A percentile compares a stretch with the other conserved stretches of the same genome.
Conservation (phyloP, 495 filamentous ascomycete genomes). For the Neurospora sp. region DNA sequence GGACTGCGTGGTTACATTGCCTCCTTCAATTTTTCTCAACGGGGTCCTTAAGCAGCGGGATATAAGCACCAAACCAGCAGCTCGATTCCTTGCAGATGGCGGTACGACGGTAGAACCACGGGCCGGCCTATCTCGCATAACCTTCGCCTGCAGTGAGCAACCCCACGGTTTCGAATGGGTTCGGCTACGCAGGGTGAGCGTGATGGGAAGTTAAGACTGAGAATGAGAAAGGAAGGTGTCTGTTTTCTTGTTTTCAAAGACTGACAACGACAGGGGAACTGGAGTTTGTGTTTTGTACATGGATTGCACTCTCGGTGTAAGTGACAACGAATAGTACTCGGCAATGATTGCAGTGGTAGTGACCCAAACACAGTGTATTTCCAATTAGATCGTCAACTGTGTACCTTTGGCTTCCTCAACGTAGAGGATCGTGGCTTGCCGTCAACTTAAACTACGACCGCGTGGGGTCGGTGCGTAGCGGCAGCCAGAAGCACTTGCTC, state of each 20-base stretch:
- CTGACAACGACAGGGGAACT: background rate
- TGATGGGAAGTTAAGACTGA: background rate
- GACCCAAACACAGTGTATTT: background rate
- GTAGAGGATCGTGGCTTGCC: conserved; percentile 6
- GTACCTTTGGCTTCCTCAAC: background rate
- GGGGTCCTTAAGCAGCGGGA: background rate
- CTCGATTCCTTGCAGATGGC: background rate
- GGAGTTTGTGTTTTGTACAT: background rate
- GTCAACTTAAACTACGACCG: conserved; percentile 14
- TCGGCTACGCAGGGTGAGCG: background rate
- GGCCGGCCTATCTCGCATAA: background rate
- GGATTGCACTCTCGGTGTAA: background rate
- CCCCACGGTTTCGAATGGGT: background rate
- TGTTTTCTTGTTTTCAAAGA: background rate
- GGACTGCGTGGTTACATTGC: background rate
- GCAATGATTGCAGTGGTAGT: background rate
- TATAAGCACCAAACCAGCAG: background rate
- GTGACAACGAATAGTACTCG: background rate
- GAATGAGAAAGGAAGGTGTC: background rate
- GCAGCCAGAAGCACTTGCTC: background rate
- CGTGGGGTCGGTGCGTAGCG: background rate
- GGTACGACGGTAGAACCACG: background rate
- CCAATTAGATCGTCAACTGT: background rate
- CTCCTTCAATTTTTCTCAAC: background rate
- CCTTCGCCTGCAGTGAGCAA: background rate